Evolutionary conservation across 306 rosid species (phyloP).

Genomic region (Quercus aquifolioides): DNA sequence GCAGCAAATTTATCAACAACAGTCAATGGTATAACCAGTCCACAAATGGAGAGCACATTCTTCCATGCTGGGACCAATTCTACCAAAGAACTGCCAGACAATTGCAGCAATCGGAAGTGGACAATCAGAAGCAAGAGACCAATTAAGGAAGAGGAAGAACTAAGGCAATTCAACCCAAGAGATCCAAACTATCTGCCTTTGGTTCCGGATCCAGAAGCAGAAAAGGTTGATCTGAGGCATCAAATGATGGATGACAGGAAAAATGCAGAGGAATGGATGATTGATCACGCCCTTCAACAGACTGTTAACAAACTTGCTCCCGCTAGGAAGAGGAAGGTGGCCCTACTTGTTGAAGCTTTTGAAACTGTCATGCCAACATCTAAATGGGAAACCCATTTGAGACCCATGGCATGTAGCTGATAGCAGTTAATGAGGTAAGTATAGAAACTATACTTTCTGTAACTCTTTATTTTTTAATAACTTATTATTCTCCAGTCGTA

Average conservation of each 20-base stretch:
- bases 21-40: neutral
- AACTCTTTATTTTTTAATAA: neutral
- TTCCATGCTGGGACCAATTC: neutral
- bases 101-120: slow-evolving; percentile 30
- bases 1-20: neutral
- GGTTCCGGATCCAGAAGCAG: slow-evolving; percentile 57
- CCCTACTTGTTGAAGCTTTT: slow-evolving; percentile 91
- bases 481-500: neutral
- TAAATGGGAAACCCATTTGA: slow-evolving; percentile 40
- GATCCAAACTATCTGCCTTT: slow-evolving; percentile 77
- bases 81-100: slow-evolving; percentile 24
- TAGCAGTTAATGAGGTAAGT: slow-evolving; percentile 29
- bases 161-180: slow-evolving; percentile 57
- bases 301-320: slow-evolving; percentile 81
- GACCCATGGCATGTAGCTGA: slow-evolving; percentile 74
- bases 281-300: slow-evolving; percentile 71
- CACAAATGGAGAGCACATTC: slow-evolving; percentile 20
- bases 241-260: slow-evolving; percentile 78
- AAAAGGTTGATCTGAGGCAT: slow-evolving; percentile 80
- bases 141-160: slow-evolving; percentile 48
- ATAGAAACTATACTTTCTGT: neutral
- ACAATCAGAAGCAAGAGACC: slow-evolving; percentile 30
- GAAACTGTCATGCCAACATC: slow-evolving; percentile 70
- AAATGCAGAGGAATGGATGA: slow-evolving; percentile 91
- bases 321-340: slow-evolving; percentile 91